Percentiles rank a stretch among this genome's conserved stretches.
These are phyloP conservation scores for Solanum infundibuliforme DNA, from an alignment of 257 asterid species.

Conservation along the genomic window DNA sequence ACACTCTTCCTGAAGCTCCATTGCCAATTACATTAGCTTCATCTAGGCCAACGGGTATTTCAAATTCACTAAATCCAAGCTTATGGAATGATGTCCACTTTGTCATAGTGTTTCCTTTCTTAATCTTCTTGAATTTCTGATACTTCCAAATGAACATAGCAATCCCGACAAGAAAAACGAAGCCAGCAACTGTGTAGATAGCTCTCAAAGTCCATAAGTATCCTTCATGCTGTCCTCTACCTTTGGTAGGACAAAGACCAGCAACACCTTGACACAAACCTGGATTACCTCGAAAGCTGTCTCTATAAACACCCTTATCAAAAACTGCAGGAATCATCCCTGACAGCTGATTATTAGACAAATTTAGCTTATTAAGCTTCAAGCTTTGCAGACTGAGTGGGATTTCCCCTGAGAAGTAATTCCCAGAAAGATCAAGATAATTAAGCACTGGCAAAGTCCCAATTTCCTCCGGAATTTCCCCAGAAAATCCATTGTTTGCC, in stretches of 20 bases:
- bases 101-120: constrained; percentile 18
- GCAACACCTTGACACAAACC: constrained; percentile 33
- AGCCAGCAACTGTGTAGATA: constrained; percentile 19
- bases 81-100: constrained; percentile 84
- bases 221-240: not conserved
- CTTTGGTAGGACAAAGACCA: constrained; percentile 22
- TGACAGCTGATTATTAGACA: constrained; percentile 50
- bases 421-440: constrained; percentile 73
- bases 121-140: constrained; percentile 21
- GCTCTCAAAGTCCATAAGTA: constrained; percentile 31
- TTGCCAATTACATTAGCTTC: constrained; percentile 58
- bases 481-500: constrained; percentile 46
- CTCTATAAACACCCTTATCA: constrained; percentile 22
- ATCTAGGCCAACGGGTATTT: constrained; percentile 40
- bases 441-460: constrained; percentile 57
- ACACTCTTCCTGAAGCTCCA: constrained; percentile 75
- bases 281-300: constrained; percentile 72
- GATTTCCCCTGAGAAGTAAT: constrained; percentile 42
- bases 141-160: constrained; percentile 34
- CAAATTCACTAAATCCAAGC: constrained; percentile 53
- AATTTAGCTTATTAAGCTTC: constrained; percentile 53
- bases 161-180: constrained; percentile 35
- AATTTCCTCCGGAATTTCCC: constrained; percentile 53
- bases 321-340: constrained; percentile 55
- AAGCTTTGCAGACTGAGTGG: constrained; percentile 52